Base-by-base conservation (phyloP, 1,139 yeast species). In the Pichia sp. region DNA sequence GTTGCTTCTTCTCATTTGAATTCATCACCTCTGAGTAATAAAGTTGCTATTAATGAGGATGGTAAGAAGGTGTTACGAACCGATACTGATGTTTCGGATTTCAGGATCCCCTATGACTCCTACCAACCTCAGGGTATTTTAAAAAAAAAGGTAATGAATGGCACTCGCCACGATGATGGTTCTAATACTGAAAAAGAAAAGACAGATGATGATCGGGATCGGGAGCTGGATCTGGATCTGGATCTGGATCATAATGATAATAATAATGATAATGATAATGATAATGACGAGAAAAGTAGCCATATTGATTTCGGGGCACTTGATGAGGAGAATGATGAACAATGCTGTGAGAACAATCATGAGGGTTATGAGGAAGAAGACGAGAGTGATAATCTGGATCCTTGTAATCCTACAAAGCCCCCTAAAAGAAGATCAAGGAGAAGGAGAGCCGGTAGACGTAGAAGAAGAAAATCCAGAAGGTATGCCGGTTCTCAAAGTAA, bases 401-500 rank as follows among this genome's bases (percentile, higher is more conserved):
- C 33, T 5, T 4, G 29, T 31, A 31, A 31, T 31, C 11, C 16
- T 8, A 5, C n/a, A 8, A 36, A 43, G 33, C 41, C 38, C n/a
- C 38, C 38, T 10, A 39, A 10, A 29, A 38, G 27, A 23, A 40
- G 26, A 29, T 8, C 28, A 10, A 39, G 34, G 28, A 40, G 33
- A 35, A 49, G 43, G 32, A 38, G 41, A 16, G 37, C 42, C 23
- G 41, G 39, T 23, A 38, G 49, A 11, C 46, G 43, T 26, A 42
- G 46, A n/a, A 42, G 45, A 9, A 39, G 45, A 29, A 50, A 53
- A 29, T 49, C 54, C 40, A 55, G 71, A 45, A 60, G 58, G 40
- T 65, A 65, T 45, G 50, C 52, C 5, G 67, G 65, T 10, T 57
- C 66, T 29, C 59, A 59, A 9, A 54, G 56, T 35, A 65, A 65